Evolutionary conservation across 345 rosid species (phyloP).

Genomic region (Moricandia moricandioides): DNA sequence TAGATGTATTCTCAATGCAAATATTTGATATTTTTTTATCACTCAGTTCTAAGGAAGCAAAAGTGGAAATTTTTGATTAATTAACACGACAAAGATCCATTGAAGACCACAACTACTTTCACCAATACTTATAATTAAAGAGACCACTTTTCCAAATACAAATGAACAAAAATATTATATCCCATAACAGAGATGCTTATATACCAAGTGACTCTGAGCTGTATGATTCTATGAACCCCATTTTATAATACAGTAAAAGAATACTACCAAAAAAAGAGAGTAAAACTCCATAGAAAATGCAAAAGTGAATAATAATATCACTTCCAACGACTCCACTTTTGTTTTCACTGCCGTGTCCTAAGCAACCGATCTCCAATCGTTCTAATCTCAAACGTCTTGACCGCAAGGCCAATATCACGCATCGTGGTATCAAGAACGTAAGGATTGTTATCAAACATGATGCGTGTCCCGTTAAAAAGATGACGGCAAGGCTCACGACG

Average conservation of each 20-base stretch:
- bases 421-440: constrained; percentile 66
- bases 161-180: neutral
- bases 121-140: constrained; percentile 4
- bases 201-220: constrained; percentile 30
- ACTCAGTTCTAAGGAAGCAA: neutral
- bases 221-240: constrained; percentile 16
- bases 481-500: constrained; percentile 72
- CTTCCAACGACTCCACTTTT: constrained; percentile 41
- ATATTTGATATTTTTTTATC: neutral
- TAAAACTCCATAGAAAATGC: neutral
- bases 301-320: constrained; percentile 24
- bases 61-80: constrained; percentile 10
- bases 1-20: neutral
- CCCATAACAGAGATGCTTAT: constrained; percentile 31
- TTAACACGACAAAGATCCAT: constrained; percentile 23
- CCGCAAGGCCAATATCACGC: constrained; percentile 52
- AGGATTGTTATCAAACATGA: constrained; percentile 54
- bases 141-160: neutral
- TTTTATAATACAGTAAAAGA: constrained; percentile 34
- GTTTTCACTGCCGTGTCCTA: constrained; percentile 40
- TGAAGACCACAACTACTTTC: constrained; percentile 15
- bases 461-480: constrained; percentile 46
- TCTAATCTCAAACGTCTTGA: constrained; percentile 64
- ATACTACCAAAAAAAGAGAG: neutral
- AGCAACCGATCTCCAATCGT: constrained; percentile 36